Base-by-base conservation (phyloP, 768 basidiomycete species). In the Leccinum ochraceum region DNA sequence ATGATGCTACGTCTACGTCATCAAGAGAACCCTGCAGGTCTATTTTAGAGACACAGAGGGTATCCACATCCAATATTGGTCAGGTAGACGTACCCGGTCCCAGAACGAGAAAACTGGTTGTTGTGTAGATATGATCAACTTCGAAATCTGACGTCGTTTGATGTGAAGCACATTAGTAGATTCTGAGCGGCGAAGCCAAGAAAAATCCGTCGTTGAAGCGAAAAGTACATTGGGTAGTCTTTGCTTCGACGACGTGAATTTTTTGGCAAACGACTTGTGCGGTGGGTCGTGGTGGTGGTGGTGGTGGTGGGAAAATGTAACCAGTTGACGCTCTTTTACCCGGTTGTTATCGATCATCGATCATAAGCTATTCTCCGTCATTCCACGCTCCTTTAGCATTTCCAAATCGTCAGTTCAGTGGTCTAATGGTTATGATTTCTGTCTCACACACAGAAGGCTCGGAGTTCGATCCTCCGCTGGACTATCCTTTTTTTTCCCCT, bases 341-440 rank as follows among this genome's bases (percentile, higher is more conserved):
- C 30, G 8, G 30, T 30, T 32, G 32, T 32, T 32, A 32, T 32
- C 32, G 32, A 32, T 32, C 32, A 30, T 34, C 32, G 32, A 34
- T 34, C 10, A 34, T 34, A 11, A 34, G 32, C 32, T 0, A 34
- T 10, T 34, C 32, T 44, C 20, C 20, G 9, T 44, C 20, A 16
- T 48, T 48, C 46, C 20, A 48, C 46, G 22, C 13, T 48, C 46
- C 11, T 14, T 22, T 5, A 1, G 10, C 22, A 22, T 13, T 22
- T 34, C 34, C 13, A 22, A 26, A 50, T 0, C 0, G 56, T 62
- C 49, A 72, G 72, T 73, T 74, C 72, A 68, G 72, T 73, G 72
- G 72, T 73, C 72, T 73, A 73, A 73, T 73, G 72, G 72, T 73
- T 73, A 73, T 73, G 72, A 73, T 73, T 73, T 73, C 72, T 74